Percentiles rank a stretch among this genome's conserved stretches.
Conservation (phyloP, 2,329 filamentous ascomycete species). For the Exophiala sp. region DNA sequence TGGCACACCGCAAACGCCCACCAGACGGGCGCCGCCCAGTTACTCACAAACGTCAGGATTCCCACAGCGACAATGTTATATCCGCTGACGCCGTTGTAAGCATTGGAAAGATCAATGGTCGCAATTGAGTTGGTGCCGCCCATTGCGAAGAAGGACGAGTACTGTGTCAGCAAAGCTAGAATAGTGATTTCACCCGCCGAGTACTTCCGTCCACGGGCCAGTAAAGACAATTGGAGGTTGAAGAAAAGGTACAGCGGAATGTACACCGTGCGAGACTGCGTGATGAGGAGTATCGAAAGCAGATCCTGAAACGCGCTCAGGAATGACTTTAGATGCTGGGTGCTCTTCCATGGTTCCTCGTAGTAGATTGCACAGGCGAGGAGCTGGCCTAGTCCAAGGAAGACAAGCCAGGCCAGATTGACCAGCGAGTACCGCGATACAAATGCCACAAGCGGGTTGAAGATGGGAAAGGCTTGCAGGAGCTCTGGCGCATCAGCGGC, state of each 20-base stretch:
- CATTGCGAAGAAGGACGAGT: constrained; percentile 79
- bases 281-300: constrained; percentile 72
- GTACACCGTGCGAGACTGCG: constrained; percentile 79
- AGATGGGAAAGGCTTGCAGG: constrained; percentile 40
- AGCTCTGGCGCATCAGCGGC: constrained; percentile 82
- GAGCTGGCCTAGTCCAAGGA: constrained; percentile 41
- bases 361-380: constrained; percentile 25
- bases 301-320: constrained; percentile 55
- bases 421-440: constrained; percentile 33
- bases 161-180: constrained; percentile 69
- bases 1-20: constrained; percentile 61
- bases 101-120: constrained; percentile 86
- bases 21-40: constrained; percentile 88
- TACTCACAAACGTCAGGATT: constrained; percentile 74
- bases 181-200: constrained; percentile 56
- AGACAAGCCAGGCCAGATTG: constrained; percentile 48
- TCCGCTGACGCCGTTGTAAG: constrained; percentile 81
- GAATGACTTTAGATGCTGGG: constrained; percentile 14
- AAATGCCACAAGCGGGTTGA: constrained; percentile 34
- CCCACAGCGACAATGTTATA: constrained; percentile 82
- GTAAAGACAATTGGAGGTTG: constrained; percentile 52
- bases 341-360: constrained; percentile 24
- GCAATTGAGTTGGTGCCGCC: constrained; percentile 93
- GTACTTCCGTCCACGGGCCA: constrained; percentile 42
- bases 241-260: constrained; percentile 78